phyloP scores from a whole-genome alignment of 1,284 basidiomycete genomes.

The Clitocybe nebularis region DNA sequence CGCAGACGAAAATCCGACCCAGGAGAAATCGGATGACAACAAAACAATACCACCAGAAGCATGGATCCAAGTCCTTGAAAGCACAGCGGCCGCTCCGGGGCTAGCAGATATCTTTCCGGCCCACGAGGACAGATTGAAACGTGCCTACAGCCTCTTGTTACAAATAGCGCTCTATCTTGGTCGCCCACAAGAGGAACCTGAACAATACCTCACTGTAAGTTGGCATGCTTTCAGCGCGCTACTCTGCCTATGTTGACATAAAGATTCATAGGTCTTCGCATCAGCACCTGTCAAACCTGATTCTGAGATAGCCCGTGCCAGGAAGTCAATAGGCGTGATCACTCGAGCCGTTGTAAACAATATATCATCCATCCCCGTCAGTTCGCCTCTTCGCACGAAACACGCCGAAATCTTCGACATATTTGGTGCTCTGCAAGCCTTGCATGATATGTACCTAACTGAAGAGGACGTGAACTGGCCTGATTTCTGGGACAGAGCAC shows the following conservation, averaged over 20 bases:
- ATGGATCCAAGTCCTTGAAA: slow-evolving; percentile 17
- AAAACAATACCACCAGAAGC: slow-evolving; percentile 4
- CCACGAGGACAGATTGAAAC: slow-evolving; percentile 15
- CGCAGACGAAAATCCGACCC: background rate
- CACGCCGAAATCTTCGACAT: slow-evolving; percentile 23
- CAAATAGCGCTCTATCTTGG: slow-evolving; percentile 24
- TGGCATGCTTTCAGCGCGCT: too few species aligned
- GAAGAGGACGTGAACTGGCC: slow-evolving; percentile 18
- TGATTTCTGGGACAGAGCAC: slow-evolving; percentile 21
- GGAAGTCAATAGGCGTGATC: slow-evolving; percentile 19
- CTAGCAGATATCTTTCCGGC: slow-evolving; percentile 14
- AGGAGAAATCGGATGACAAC: background rate
- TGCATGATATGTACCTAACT: slow-evolving; percentile 21
- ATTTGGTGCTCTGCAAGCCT: slow-evolving; percentile 20
- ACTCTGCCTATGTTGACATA: too few species aligned
- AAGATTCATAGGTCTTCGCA: slow-evolving; percentile 21
- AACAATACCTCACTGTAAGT: slow-evolving; percentile 21
- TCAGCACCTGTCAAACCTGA: slow-evolving; percentile 19
- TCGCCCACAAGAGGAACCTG: slow-evolving; percentile 15
- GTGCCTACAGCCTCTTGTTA: slow-evolving; percentile 21
- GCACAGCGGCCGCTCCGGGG: slow-evolving; percentile 20
- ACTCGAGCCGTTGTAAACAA: slow-evolving; percentile 18
- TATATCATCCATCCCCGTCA: slow-evolving; percentile 19
- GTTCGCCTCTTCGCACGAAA: slow-evolving; percentile 17
- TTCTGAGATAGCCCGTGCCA: slow-evolving; percentile 26